Evolutionary conservation across 805 yeast species (phyloP), one percentile per base, ranked within the genome.

Genomic region (Suhomyces xylopsoci): DNA sequence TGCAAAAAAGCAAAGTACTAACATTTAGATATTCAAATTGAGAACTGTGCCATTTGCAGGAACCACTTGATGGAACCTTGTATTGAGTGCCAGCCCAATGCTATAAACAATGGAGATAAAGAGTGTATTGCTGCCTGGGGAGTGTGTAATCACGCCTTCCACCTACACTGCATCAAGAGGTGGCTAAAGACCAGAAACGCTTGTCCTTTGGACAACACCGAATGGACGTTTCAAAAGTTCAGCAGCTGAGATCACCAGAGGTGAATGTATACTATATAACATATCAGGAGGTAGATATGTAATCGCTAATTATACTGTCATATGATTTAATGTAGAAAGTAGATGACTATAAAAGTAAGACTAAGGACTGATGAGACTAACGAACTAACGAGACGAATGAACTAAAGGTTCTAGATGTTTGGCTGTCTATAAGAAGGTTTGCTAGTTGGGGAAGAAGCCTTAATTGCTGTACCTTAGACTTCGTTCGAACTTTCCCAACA

Each of bases 31-130:
- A 88, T 90, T 55, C 93, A 85, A 34, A 93, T 90, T 51, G 99
- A 96, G 58, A 90, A 90, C 51, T 94, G 99, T 77, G 98, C 99
- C 40, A 94, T 94, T 67, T 94, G 99, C 79, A 82, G 98, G 67
- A 94, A 93, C 70, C 97, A 93, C 71, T 81, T 94, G 60, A 94
- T 94, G 99, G 99, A 94, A 64, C 94, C 94, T 15, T 94, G 99
- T 68, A 88, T 94, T 58, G 98, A 92, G 68, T 94, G 99, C 68
- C 97, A 90, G 68, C 96, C 96, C 25, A 85, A 85, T 64, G 84
- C 83, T 45, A 82, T 83, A 68, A 81, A 69, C 49, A 68, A 82
- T 36, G 72, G 84, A 15, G 79, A 80, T 36, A 87, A 82, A 42
- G 91, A 87, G 60, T 94, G 99, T 74, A 85, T 88, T 43, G 94